Conservation (phyloP, 805 yeast genomes). For the Cyberlindnera veronae region DNA sequence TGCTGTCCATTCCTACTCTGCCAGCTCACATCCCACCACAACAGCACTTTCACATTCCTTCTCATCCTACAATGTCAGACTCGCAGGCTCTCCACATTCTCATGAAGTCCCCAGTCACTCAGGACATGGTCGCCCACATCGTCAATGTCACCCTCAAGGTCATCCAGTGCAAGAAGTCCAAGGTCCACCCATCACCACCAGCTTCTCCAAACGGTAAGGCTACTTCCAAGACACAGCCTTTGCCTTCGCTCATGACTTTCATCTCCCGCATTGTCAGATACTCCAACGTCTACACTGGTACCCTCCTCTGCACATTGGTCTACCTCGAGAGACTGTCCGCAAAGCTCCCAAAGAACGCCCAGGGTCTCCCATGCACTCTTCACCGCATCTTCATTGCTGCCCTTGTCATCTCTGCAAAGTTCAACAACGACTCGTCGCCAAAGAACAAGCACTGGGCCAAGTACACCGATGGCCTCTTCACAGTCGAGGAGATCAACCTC, state of each 20-base stretch:
- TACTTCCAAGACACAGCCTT: constrained; percentile 6
- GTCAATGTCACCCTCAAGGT: constrained; percentile 66
- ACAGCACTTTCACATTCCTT: not conserved
- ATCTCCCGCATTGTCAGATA: constrained; percentile 67
- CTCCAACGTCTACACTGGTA: constrained; percentile 79
- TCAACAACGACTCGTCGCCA: constrained; percentile 75
- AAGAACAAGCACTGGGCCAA: constrained; percentile 77
- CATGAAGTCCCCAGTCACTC: constrained; percentile 64
- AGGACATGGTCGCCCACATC: constrained; percentile 68
- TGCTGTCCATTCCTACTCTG: not conserved
- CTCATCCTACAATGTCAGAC: constrained; percentile 45
- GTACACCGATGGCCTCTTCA: constrained; percentile 72
- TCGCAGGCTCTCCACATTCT: constrained; percentile 56
- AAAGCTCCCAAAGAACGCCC: constrained; percentile 66
- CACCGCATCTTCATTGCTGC: constrained; percentile 76
- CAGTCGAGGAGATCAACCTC: constrained; percentile 63
- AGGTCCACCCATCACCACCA: constrained; percentile 35
- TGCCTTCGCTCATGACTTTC: constrained; percentile 72
- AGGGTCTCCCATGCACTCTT: constrained; percentile 75
- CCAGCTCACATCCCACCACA: not conserved
- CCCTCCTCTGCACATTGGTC: constrained; percentile 67
- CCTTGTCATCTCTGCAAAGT: constrained; percentile 67
- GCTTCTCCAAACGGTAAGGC: constrained; percentile 28
- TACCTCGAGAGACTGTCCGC: constrained; percentile 59
- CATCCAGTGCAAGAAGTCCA: constrained; percentile 51